Conservation (phyloP, 805 yeast species). For the Lachancea cidri region DNA sequence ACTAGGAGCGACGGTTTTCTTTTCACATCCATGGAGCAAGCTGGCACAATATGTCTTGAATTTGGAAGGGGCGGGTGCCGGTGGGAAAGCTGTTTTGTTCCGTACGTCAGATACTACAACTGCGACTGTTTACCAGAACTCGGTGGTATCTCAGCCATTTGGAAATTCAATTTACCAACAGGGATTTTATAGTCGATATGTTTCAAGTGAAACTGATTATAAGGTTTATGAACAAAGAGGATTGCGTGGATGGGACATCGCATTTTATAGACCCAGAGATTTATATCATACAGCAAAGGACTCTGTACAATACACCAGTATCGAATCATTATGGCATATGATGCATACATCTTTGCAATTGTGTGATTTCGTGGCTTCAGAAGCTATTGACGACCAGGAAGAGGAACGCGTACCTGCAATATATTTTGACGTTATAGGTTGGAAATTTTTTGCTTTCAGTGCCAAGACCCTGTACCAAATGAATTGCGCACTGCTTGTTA, state of each 20-base stretch:
- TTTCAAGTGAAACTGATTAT: constrained; percentile 83
- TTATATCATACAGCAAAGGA: constrained; percentile 78
- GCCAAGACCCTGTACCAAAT: constrained; percentile 43
- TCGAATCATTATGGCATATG: constrained; percentile 82
- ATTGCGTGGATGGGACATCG: constrained; percentile 81
- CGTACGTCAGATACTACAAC: constrained; percentile 78
- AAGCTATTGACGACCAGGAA: constrained; percentile 28
- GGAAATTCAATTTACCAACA: constrained; percentile 79
- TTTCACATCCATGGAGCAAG: constrained; percentile 66
- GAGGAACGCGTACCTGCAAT: constrained; percentile 42
- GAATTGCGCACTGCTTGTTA: constrained; percentile 47
- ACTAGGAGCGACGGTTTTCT: constrained; percentile 71
- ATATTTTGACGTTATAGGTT: constrained; percentile 60
- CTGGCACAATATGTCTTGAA: constrained; percentile 64
- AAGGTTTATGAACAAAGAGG: constrained; percentile 63
- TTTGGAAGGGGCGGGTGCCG: constrained; percentile 90
- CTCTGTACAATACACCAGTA: constrained; percentile 55
- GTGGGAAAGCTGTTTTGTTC: constrained; percentile 77
- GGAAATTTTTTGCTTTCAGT: constrained; percentile 50
- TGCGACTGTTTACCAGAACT: constrained; percentile 48
- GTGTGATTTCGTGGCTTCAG: constrained; percentile 41
- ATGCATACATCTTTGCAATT: constrained; percentile 63
- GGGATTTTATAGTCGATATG: constrained; percentile 69
- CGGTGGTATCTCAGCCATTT: constrained; percentile 58
- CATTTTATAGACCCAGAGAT: constrained; percentile 81